These are phyloP conservation scores for Arthrobotrys sinensis DNA, from an alignment of 2,329 filamentous ascomycete genomes.

Conservation along the genomic window DNA sequence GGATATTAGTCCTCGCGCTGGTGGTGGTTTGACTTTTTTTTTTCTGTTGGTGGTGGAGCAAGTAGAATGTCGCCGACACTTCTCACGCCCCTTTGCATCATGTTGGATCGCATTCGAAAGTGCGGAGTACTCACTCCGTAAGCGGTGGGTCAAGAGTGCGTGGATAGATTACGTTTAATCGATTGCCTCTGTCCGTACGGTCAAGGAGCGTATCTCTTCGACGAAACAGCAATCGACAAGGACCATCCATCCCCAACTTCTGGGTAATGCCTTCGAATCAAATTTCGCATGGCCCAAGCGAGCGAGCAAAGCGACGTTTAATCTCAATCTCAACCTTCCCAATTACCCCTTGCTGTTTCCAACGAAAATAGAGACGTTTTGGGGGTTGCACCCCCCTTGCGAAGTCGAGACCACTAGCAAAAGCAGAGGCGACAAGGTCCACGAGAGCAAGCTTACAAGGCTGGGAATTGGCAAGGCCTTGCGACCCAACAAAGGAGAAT, in stretches of 20 bases:
- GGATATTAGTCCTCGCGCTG: conserved; percentile 33
- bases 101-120: conserved; percentile 24
- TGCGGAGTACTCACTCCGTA: neutral
- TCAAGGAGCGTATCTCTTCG: neutral
- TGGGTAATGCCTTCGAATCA: conserved; percentile 9
- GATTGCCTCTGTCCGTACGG: conserved; percentile 11
- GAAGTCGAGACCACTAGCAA: neutral
- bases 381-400: neutral
- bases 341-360: conserved; percentile 25
- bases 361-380: conserved; percentile 5
- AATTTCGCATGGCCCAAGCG: conserved; percentile 10
- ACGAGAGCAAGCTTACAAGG: conserved; percentile 19
- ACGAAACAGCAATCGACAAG: conserved; percentile 12
- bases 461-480: conserved; percentile 22
- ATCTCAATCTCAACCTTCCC: conserved; percentile 22
- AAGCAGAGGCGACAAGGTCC: conserved; percentile 31
- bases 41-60: neutral
- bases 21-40: conserved; percentile 29
- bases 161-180: conserved; percentile 28
- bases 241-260: conserved; percentile 9
- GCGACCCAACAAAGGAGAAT: conserved; percentile 50
- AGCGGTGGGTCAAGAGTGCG: conserved; percentile 7
- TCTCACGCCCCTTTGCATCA: conserved; percentile 17
- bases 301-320: conserved; percentile 12
- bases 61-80: conserved; percentile 23